Percentiles rank a stretch among this genome's conserved stretches.
phyloP scores from a whole-genome alignment of 495 filamentous ascomycete species.

The Hypoxylon subgilvum region DNA sequence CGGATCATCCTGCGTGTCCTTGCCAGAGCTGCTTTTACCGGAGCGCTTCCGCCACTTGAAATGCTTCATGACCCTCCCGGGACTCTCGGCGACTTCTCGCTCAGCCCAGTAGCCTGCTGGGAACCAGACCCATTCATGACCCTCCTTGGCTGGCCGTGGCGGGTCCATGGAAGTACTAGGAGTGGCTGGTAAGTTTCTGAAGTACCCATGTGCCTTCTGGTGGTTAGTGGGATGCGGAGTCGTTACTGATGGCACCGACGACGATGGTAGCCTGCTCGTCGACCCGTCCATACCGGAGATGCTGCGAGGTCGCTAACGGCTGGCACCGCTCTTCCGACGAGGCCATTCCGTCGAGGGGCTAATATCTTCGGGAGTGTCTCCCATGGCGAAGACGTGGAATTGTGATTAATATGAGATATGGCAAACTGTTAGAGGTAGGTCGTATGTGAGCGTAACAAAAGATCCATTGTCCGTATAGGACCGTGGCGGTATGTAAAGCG shows the following conservation, averaged over 20 bases:
- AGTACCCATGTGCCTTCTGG: conserved; percentile 14
- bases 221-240: conserved; percentile 5
- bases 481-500: background rate
- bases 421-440: background rate
- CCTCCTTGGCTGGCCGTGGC: conserved; percentile 55
- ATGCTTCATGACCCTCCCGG: conserved; percentile 39
- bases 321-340: conserved; percentile 18
- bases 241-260: conserved; percentile 15
- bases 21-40: conserved; percentile 42
- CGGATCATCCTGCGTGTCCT: conserved; percentile 19
- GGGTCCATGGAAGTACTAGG: conserved; percentile 45
- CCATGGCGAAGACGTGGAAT: conserved; percentile 13
- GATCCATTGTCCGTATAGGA: conserved; percentile 21
- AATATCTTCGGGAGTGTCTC: conserved; percentile 20
- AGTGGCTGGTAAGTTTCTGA: conserved; percentile 14
- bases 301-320: conserved; percentile 30
- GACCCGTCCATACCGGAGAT: conserved; percentile 39
- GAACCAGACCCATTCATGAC: conserved; percentile 63
- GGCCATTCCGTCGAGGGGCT: conserved; percentile 29
- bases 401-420: background rate
- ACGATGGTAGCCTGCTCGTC: conserved; percentile 28
- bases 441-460: conserved; percentile 15
- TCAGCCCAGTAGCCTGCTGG: conserved; percentile 63
- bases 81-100: conserved; percentile 44
- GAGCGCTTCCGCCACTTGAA: conserved; percentile 50